Evolutionary conservation across 2,329 filamentous ascomycete species (phyloP).

Genomic region (Pseudonectria foliicola): DNA sequence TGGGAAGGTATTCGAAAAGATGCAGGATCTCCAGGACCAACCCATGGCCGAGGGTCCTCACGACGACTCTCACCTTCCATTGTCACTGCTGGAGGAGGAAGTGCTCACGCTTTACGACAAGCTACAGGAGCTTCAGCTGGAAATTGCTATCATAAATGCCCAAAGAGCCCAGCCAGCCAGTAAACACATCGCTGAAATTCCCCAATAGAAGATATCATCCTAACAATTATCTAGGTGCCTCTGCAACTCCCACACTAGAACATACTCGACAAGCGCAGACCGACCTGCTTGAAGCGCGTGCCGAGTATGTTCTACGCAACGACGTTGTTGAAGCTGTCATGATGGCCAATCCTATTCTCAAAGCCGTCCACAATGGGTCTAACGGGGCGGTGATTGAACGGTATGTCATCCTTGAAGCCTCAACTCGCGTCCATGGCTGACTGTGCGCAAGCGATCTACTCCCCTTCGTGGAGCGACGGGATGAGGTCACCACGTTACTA

Average conservation of each 20-base stretch:
- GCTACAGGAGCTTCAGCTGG: slow-evolving; percentile 63
- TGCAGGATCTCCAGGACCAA: slow-evolving; percentile 23
- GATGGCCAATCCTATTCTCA: slow-evolving; percentile 67
- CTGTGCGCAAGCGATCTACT: slow-evolving; percentile 51
- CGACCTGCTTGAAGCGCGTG: slow-evolving; percentile 62
- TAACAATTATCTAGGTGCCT: slow-evolving; percentile 11
- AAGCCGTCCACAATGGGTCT: slow-evolving; percentile 64
- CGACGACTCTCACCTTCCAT: slow-evolving; percentile 38
- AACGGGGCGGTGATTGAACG: slow-evolving; percentile 60
- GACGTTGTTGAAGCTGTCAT: slow-evolving; percentile 62
- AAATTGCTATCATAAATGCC: slow-evolving; percentile 59
- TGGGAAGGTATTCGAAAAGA: slow-evolving; percentile 5
- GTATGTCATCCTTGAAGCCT: slow-evolving; percentile 34
- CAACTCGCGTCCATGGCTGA: slow-evolving; percentile 4
- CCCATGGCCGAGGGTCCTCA: slow-evolving; percentile 19
- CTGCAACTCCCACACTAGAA: slow-evolving; percentile 36
- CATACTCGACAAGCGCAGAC: slow-evolving; percentile 52
- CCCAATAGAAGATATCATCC: too few relatives aligned
- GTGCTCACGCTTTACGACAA: slow-evolving; percentile 65
- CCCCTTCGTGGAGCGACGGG: slow-evolving; percentile 59
- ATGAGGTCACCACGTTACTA: slow-evolving; percentile 57
- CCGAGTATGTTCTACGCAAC: slow-evolving; percentile 62
- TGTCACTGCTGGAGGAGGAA: slow-evolving; percentile 60
- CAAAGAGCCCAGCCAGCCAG: slow-evolving; percentile 29
- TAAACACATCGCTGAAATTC: background rate